Percentiles rank a stretch among this genome's conserved stretches.
Conservation (phyloP, 139 green algal genomes). For the Chlamydomonas incerta region DNA sequence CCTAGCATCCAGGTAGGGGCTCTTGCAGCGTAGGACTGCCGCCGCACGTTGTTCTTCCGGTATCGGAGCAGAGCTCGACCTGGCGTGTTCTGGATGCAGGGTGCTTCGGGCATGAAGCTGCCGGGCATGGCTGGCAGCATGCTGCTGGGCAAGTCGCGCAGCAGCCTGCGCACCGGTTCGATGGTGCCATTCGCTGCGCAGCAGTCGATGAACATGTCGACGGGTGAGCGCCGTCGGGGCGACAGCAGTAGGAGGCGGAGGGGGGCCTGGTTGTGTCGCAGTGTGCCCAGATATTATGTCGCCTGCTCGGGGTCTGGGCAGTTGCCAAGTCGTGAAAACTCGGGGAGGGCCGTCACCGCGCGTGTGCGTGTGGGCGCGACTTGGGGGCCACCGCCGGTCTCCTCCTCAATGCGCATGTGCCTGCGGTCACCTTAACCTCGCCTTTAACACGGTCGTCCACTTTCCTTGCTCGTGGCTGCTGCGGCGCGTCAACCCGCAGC, state of each 20-base stretch:
- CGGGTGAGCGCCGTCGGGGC: conserved; percentile 25
- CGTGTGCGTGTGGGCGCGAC: no score
- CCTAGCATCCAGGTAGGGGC: conserved; percentile 8
- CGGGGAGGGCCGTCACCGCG: no score
- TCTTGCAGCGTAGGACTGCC: not conserved
- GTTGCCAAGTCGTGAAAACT: no score
- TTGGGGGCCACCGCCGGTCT: no score
- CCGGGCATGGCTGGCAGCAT: conserved; percentile 35
- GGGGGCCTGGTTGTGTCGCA: no score
- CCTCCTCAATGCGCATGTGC: no score
- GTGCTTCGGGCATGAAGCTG: conserved; percentile 10
- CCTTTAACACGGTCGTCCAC: no score
- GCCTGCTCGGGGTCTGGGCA: no score
- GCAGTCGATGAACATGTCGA: conserved; percentile 54
- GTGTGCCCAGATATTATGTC: no score
- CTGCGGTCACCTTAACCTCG: no score
- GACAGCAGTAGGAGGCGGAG: no score
- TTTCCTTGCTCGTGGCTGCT: no score
- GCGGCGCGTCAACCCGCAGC: conserved; percentile 35
- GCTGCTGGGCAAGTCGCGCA: conserved; percentile 32
- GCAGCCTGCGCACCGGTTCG: not conserved
- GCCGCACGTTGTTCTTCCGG: not conserved
- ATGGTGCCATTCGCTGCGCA: conserved; percentile 49
- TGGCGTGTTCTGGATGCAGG: not conserved
- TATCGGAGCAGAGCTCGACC: conserved; percentile 6